Conservation (phyloP, 2,329 filamentous ascomycete genomes). For the Fusarium sp. region DNA sequence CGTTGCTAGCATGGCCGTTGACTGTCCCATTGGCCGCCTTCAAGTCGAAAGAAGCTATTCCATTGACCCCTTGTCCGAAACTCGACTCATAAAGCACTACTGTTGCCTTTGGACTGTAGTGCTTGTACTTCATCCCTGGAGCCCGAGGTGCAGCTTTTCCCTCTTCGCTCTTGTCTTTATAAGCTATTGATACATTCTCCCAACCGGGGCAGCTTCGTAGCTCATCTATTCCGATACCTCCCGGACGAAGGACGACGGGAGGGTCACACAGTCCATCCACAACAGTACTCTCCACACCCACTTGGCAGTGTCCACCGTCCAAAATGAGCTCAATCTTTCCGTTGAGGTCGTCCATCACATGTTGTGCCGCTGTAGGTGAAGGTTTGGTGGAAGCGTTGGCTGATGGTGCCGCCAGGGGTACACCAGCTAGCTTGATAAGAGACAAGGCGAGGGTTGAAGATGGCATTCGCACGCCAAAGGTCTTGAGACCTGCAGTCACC, state of each 20-base stretch:
- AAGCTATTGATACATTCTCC: constrained; percentile 80
- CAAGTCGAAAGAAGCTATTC: constrained; percentile 50
- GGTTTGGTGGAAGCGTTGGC: constrained; percentile 95
- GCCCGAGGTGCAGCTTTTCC: constrained; percentile 76
- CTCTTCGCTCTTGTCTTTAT: constrained; percentile 77
- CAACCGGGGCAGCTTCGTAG: constrained; percentile 79
- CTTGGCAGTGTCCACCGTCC: constrained; percentile 85
- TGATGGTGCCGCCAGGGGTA: constrained; percentile 88
- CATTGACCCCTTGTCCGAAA: constrained; percentile 47
- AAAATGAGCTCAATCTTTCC: constrained; percentile 87
- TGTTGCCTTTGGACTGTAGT: constrained; percentile 90
- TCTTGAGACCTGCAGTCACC: constrained; percentile 84
- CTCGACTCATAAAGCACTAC: constrained; percentile 82
- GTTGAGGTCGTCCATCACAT: constrained; percentile 85
- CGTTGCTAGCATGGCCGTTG: constrained; percentile 38
- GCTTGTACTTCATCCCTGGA: constrained; percentile 98
- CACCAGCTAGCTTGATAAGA: constrained; percentile 80
- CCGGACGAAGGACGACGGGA: constrained; percentile 84
- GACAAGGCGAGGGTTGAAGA: constrained; percentile 83
- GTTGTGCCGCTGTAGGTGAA: constrained; percentile 88
- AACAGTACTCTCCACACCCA: constrained; percentile 96
- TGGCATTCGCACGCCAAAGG: constrained; percentile 92
- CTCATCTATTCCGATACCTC: constrained; percentile 85
- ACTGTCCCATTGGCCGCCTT: constrained; percentile 32
- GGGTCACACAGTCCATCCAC: constrained; percentile 88